A percentile compares a stretch with the other conserved stretches of the same genome.
Conservation (phyloP, 2,329 filamentous ascomycete genomes). For the Anthostomella pinea region DNA sequence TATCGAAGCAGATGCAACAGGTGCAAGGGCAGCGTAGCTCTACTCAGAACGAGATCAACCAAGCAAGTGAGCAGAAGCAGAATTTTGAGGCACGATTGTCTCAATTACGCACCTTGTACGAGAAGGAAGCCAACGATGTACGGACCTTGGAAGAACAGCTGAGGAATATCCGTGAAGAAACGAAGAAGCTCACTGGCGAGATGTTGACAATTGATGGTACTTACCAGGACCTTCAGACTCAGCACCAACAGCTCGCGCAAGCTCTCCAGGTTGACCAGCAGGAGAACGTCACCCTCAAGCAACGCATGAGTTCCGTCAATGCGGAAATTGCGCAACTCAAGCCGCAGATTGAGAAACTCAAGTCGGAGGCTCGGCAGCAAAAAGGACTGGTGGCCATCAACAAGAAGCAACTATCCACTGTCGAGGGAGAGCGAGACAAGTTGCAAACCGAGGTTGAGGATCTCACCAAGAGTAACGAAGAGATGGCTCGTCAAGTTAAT, state of each 20-base stretch:
- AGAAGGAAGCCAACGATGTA: constrained; percentile 87
- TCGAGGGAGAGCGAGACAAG: constrained; percentile 85
- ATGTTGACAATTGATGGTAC: constrained; percentile 78
- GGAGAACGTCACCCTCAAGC: constrained; percentile 82
- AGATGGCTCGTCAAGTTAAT: constrained; percentile 51
- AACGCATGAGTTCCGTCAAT: constrained; percentile 81
- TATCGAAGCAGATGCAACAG: constrained; percentile 92
- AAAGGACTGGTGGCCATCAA: constrained; percentile 97
- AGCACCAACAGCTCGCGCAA: constrained; percentile 73
- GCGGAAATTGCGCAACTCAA: constrained; percentile 79
- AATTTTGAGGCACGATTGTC: constrained; percentile 87
- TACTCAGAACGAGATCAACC: constrained; percentile 78
- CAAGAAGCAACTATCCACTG: constrained; percentile 92
- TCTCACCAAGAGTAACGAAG: constrained; percentile 61
- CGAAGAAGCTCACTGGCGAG: constrained; percentile 79
- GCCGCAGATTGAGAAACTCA: constrained; percentile 89
- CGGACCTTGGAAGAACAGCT: constrained; percentile 83
- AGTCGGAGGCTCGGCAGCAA: constrained; percentile 87
- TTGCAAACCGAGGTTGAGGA: constrained; percentile 76
- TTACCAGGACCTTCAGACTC: constrained; percentile 75
- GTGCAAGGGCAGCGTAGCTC: constrained; percentile 77
- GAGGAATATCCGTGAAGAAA: constrained; percentile 71
- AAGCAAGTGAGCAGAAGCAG: constrained; percentile 81
- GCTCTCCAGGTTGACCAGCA: constrained; percentile 82
- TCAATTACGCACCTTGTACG: constrained; percentile 83